These are phyloP conservation scores for Metarhizium anisopliae DNA, from an alignment of 2,329 filamentous ascomycete species.

Conservation along the genomic window DNA sequence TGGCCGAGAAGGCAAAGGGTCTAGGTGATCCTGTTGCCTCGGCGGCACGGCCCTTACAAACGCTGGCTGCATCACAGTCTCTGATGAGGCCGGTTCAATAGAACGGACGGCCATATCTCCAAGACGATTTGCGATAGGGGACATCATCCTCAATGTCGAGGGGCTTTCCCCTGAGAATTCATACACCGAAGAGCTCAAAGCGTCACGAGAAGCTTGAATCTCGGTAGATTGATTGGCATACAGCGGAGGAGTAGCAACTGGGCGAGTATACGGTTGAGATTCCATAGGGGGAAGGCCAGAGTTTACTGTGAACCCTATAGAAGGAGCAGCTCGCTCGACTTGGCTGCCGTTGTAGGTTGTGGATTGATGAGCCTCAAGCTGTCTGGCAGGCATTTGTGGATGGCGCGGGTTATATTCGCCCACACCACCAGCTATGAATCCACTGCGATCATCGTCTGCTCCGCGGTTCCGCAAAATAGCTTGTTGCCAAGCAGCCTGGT, in stretches of 20 bases:
- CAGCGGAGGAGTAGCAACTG: not conserved
- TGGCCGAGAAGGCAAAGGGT: constrained; percentile 10
- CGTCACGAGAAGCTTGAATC: constrained; percentile 8
- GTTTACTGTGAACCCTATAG: constrained; percentile 5
- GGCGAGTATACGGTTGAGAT: constrained; percentile 4
- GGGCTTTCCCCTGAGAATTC: constrained; percentile 10
- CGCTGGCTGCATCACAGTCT: constrained; percentile 20
- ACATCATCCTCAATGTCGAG: constrained; percentile 4
- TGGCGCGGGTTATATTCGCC: constrained; percentile 4
- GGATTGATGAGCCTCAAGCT: constrained; percentile 2
- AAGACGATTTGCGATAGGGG: constrained; percentile 13
- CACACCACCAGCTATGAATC: constrained; percentile 8
- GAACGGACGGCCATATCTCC: constrained; percentile 38
- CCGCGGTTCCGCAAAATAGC: constrained; percentile 24
- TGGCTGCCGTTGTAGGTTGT: constrained; percentile 1
- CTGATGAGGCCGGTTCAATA: constrained; percentile 34
- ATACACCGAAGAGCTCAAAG: constrained; percentile 18
- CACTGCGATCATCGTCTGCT: constrained; percentile 8
- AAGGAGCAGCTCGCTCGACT: constrained; percentile 1
- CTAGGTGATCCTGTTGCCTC: constrained; percentile 14
- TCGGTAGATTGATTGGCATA: not conserved
- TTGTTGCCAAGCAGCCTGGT: constrained; percentile 32
- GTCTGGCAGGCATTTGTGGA: constrained; percentile 2
- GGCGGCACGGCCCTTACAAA: constrained; percentile 25
- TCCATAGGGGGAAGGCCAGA: not conserved